These are phyloP conservation scores for Yamadazyma oceani DNA, from an alignment of 1,139 yeast genomes.

Conservation along the genomic window DNA sequence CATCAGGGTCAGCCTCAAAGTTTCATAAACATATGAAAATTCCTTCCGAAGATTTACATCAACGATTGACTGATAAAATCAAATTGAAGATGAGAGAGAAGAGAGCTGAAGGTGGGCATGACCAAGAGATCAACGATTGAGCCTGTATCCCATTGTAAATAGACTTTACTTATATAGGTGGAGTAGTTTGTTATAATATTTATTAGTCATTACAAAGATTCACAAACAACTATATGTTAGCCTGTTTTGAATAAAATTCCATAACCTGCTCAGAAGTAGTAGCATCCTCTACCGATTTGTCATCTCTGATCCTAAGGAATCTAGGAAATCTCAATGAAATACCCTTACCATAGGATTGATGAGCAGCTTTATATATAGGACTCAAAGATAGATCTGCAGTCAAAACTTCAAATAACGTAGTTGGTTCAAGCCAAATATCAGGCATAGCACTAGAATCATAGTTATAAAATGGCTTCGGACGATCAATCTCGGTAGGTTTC, in stretches of 20 bases:
- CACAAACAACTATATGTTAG: too few species aligned
- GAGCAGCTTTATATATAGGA: slow-evolving; percentile 91
- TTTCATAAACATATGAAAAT: slow-evolving; percentile 8
- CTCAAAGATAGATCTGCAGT: slow-evolving; percentile 93
- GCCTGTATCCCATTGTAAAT: slow-evolving; percentile 3
- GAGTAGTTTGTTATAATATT: slow-evolving; percentile 2
- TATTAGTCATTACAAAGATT: too few species aligned
- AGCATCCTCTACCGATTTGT: slow-evolving; percentile 84
- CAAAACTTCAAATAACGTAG: slow-evolving; percentile 80
- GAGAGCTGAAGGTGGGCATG: slow-evolving; percentile 17
- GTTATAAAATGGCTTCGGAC: slow-evolving; percentile 70
- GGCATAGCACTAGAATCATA: slow-evolving; percentile 76
- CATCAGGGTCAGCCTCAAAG: slow-evolving; percentile 1
- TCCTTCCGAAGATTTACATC: slow-evolving; percentile 12
- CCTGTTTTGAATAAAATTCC: slow-evolving; percentile 83
- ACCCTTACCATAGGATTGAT: slow-evolving; percentile 76
- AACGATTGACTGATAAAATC: slow-evolving; percentile 34
- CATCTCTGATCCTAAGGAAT: slow-evolving; percentile 81
- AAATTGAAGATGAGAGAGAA: slow-evolving; percentile 36
- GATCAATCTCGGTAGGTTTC: slow-evolving; percentile 63
- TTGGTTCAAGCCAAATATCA: slow-evolving; percentile 97
- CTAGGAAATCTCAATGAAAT: slow-evolving; percentile 90
- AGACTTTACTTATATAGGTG: too few species aligned
- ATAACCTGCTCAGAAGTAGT: slow-evolving; percentile 88
- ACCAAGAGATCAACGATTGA: too few species aligned